phyloP scores from a whole-genome alignment of 1,284 basidiomycete species.

The Ceraceosorus guamensis region DNA sequence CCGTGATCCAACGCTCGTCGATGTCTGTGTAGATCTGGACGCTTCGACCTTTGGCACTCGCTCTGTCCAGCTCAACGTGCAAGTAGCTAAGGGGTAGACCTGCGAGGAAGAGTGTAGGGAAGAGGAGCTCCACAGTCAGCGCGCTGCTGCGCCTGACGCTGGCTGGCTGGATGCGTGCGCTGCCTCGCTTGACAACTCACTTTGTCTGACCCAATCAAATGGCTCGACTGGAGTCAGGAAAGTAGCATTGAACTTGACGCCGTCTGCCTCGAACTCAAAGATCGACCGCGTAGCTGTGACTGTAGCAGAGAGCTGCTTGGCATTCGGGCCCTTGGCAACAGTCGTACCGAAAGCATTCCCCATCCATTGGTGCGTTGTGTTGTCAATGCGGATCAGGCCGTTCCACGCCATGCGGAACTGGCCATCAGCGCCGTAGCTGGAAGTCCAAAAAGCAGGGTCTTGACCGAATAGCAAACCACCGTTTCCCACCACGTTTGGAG shows the following conservation, averaged over 20 bases:
- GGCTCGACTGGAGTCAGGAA: slow-evolving; percentile 44
- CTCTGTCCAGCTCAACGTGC: slow-evolving; percentile 31
- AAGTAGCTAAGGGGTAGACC: slow-evolving; percentile 42
- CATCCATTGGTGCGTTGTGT: slow-evolving; percentile 40
- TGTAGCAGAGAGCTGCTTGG: slow-evolving; percentile 32
- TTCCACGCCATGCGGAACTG: slow-evolving; percentile 37
- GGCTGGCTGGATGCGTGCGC: background rate
- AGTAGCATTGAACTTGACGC: slow-evolving; percentile 38
- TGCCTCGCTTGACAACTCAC: slow-evolving; percentile 8
- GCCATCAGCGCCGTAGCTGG: slow-evolving; percentile 40
- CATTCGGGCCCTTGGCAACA: slow-evolving; percentile 27
- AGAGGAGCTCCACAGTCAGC: background rate
- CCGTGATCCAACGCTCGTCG: slow-evolving; percentile 42
- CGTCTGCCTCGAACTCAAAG: slow-evolving; percentile 38
- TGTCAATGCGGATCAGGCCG: slow-evolving; percentile 38
- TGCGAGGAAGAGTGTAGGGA: background rate
- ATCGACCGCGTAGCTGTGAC: slow-evolving; percentile 43
- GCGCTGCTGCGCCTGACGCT: background rate
- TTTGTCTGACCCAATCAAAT: slow-evolving; percentile 40
- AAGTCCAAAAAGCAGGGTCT: slow-evolving; percentile 40
- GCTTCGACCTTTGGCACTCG: slow-evolving; percentile 19
- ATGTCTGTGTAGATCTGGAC: slow-evolving; percentile 39
- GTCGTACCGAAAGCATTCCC: slow-evolving; percentile 40
- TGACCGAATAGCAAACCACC: slow-evolving; percentile 38
- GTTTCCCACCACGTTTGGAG: slow-evolving; percentile 38